These are phyloP conservation scores for Colletotrichum sp. DNA, from an alignment of 2,329 filamentous ascomycete species.

Conservation along the genomic window DNA sequence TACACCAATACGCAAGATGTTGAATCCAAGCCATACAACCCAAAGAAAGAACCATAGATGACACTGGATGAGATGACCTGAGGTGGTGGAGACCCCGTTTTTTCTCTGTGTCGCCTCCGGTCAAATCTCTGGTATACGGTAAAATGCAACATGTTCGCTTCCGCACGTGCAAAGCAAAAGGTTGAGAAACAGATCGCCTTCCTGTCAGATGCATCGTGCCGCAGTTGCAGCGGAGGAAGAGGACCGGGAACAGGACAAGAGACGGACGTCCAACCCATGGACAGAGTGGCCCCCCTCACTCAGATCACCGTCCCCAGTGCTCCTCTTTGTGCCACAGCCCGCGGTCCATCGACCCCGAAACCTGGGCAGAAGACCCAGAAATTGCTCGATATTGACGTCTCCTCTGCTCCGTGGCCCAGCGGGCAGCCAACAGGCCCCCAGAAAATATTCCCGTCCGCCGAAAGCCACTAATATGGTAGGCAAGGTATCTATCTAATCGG, in stretches of 20 bases:
- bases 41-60: background rate
- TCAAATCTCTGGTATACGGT: conserved; percentile 8
- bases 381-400: background rate
- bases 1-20: background rate
- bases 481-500: background rate
- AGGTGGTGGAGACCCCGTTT: background rate
- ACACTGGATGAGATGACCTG: background rate
- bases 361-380: background rate
- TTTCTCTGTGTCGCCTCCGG: background rate
- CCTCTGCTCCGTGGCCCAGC: background rate
- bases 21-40: background rate
- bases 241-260: background rate
- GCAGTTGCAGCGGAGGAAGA: background rate
- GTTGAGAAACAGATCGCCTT: background rate
- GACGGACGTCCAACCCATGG: background rate
- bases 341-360: background rate
- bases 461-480: background rate
- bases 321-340: background rate
- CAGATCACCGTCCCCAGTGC: background rate
- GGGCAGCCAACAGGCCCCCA: background rate
- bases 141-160: background rate
- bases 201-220: background rate
- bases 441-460: background rate
- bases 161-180: background rate
- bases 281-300: background rate